Conservation (phyloP, 2,329 filamentous ascomycete genomes). For the Verticillium zaregamsianum region DNA sequence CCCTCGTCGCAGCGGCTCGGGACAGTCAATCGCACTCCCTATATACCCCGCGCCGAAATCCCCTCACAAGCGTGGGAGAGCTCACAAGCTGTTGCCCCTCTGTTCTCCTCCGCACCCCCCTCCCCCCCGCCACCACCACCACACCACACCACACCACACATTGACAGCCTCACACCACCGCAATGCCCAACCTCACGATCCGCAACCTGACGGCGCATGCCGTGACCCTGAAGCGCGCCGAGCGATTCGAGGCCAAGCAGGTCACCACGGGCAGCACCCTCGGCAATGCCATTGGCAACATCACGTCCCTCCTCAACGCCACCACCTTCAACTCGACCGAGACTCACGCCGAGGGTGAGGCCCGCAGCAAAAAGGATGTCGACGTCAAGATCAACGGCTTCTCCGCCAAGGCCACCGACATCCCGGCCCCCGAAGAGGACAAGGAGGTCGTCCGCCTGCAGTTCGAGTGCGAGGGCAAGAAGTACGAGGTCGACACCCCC, state of each 20-base stretch:
- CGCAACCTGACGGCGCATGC: slow-evolving; percentile 75
- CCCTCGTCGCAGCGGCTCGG: not conserved
- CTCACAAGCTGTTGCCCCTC: slow-evolving; percentile 1
- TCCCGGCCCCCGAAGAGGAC: slow-evolving; percentile 53
- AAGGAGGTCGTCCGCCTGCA: slow-evolving; percentile 68
- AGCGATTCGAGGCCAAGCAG: slow-evolving; percentile 61
- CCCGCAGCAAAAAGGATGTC: slow-evolving; percentile 58
- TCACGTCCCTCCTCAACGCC: slow-evolving; percentile 40
- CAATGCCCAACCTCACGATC: slow-evolving; percentile 60
- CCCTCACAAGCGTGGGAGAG: not conserved
- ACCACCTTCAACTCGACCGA: slow-evolving; percentile 26
- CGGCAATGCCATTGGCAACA: slow-evolving; percentile 37
- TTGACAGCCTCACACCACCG: slow-evolving; percentile 8
- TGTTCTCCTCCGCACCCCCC: not conserved
- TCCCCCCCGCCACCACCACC: slow-evolving; percentile 7
- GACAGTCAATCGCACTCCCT: not conserved
- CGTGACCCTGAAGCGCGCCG: slow-evolving; percentile 68
- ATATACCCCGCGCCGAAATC: not conserved
- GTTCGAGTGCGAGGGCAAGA: slow-evolving; percentile 59
- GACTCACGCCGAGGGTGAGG: slow-evolving; percentile 47
- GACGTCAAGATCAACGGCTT: slow-evolving; percentile 66
- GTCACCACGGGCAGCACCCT: slow-evolving; percentile 38
- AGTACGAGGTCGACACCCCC: slow-evolving; percentile 70
- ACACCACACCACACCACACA: slow-evolving; percentile 1
- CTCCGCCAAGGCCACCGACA: slow-evolving; percentile 56